These are phyloP conservation scores for Leccinum cinnamomeum DNA, from an alignment of 1,284 basidiomycete species.

Conservation along the genomic window DNA sequence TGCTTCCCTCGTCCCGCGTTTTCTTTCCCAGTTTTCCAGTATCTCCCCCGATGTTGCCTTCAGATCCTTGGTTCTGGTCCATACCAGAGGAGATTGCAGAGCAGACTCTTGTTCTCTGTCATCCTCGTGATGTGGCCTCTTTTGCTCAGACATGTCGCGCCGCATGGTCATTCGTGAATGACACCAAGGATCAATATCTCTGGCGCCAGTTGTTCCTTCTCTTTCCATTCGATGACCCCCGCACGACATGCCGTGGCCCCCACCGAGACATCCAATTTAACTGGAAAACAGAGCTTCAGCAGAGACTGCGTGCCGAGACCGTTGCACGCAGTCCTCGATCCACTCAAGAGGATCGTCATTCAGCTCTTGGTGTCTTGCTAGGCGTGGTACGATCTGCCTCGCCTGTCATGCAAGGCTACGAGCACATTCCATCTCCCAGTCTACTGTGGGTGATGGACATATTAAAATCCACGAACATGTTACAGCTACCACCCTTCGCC, in stretches of 20 bases:
- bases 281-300: conserved; percentile 43
- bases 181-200: conserved; percentile 52
- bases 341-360: conserved; percentile 33
- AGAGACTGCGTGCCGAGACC: conserved; percentile 42
- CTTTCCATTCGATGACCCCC: conserved; percentile 61
- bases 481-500: conserved; percentile 28
- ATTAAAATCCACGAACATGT: conserved; percentile 38
- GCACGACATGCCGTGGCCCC: conserved; percentile 27
- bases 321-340: conserved; percentile 29
- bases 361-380: conserved; percentile 45
- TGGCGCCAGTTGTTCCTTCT: conserved; percentile 63
- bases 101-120: conserved; percentile 52
- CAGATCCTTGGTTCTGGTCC: conserved; percentile 21
- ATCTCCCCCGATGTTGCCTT: conserved; percentile 8
- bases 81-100: conserved; percentile 60
- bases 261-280: conserved; percentile 24
- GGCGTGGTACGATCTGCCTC: conserved; percentile 43
- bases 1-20: not conserved
- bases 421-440: conserved; percentile 36
- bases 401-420: conserved; percentile 29
- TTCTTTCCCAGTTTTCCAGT: not conserved
- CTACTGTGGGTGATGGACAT: conserved; percentile 43
- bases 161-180: conserved; percentile 49
- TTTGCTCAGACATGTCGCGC: conserved; percentile 54
- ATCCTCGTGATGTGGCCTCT: conserved; percentile 52